Evolutionary conservation across 176 grass and related monocot species (phyloP), one percentile per base, ranked within the genome.

Genomic region (Eleusine indica): DNA sequence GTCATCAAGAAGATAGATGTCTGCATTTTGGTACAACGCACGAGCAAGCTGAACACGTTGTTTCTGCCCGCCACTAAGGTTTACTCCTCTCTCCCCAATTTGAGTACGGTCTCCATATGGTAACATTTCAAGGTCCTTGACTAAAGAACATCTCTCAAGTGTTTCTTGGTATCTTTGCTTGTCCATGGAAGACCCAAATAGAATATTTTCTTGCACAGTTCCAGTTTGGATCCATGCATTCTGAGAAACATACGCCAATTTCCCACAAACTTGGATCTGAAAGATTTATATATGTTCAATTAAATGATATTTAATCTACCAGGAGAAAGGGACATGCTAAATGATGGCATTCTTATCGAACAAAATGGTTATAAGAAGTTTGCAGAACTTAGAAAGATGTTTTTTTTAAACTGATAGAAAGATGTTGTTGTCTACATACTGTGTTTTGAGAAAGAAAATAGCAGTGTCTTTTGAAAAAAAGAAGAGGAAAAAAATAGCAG

Each of bases 161-260:
- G 93, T 93, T 79, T 94, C 83, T 78, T 87, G 64, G 60, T 95
- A 98, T 65, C 85, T 95, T 89, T 98, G 42, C 60, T 25, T 78
- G 79, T 95, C 83, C 93, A 95, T 87, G 1, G 32, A 29, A 67
- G 91, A 95, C 9, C 93, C 96, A 73, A 98, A 98, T 63, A 95
- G 85, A 71, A 98, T 98, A 79, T 98, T 98, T 7, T 93, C 96
- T 87, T 87, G 90, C 70, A 98, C 76, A 7, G 82, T 93, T 68
- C 96, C 96, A 21, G 89, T 90, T 89, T 98, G 96, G 83, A 98
- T 98, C 93, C 93, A 95, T 78, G 96, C 93, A 88, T 74, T 92
- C 85, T 95, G 96, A 78, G 93, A 91, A 76, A 98, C 96, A 83
- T 94, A 96, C 21, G 93, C 93, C 79, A 84, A 83, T 74, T 86